Evolutionary conservation across 768 basidiomycete genomes (phyloP), one percentile per base, ranked within the genome.

Genomic region (Lactarius sanguifluus): DNA sequence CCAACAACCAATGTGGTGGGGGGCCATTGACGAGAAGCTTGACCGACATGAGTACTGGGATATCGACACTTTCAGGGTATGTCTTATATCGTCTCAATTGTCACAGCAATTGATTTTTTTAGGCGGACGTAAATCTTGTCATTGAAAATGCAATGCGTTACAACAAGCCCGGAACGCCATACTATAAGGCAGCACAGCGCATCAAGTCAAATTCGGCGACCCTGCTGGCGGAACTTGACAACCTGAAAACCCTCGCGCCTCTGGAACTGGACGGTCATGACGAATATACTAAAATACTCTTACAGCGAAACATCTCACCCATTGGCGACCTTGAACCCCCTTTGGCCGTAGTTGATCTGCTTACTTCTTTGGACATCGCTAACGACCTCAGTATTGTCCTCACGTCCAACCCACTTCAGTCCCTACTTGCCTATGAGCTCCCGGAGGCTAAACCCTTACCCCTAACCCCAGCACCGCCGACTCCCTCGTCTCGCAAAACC

Each of bases 1-100:
- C 72, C 82, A 86, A 71, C 79, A 82, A 4, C 97, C 97, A 0
- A 97, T 97, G 93, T 90, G 89, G 67, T 95, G 96, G 87, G 81
- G 81, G 15, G 82, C 81, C 34, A 96, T 99, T 72, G 89, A 92
- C 56, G 76, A 78, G 34, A 96, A 92, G 75, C 79, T 99, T 36
- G 90, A 96, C 60, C 81, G 81, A 41, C 89, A 92, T 66, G 85
- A 90, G 72, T 98, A 98, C 76, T 87, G 88, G 81, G 86, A 92
- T 72, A 75, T 91, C 0, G 80, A 86, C 38, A 76, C 83, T 5
- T 96, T 98, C 79, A 85, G 87, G 76, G 92, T 87, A 69, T 23
- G 34, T 40, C 13, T 41, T 58, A 3, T 20, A 32, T 43, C 38
- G 23, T 50, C 18, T 62, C 32, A 7, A 10, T 15, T 52, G 13